Evolutionary conservation across 177 flowering plant genomes (phyloP).

Genomic region (Tripterygium wilfordii): DNA sequence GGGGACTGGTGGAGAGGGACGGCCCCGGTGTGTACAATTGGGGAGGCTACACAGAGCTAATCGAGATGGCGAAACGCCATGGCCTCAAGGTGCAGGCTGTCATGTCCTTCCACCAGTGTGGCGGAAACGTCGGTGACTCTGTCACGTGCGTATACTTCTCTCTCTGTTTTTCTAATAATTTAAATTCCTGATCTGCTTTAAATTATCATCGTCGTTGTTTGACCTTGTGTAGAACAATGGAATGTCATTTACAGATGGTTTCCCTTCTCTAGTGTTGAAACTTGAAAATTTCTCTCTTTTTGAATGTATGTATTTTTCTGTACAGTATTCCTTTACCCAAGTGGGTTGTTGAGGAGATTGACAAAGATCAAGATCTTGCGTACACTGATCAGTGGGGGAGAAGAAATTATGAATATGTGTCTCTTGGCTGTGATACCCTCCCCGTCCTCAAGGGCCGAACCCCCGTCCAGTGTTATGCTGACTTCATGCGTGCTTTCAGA

Average conservation of each 20-base stretch:
- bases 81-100: slow-evolving; percentile 95
- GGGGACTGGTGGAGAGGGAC: slow-evolving; percentile 92
- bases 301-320: not conserved
- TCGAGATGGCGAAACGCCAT: slow-evolving; percentile 79
- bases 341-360: slow-evolving; percentile 81
- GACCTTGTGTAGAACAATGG: not conserved
- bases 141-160: slow-evolving; percentile 49
- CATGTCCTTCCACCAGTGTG: slow-evolving; percentile 95
- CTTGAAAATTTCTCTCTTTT: too few species aligned
- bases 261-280: not conserved
- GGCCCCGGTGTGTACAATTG: slow-evolving; percentile 70
- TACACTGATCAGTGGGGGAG: slow-evolving; percentile 96
- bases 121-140: slow-evolving; percentile 95
- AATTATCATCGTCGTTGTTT: not conserved
- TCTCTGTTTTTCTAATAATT: slow-evolving; percentile 1
- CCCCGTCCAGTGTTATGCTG: slow-evolving; percentile 85
- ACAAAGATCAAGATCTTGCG: slow-evolving; percentile 70
- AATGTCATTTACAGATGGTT: not conserved
- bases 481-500: slow-evolving; percentile 86
- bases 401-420: slow-evolving; percentile 73
- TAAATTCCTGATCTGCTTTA: not conserved
- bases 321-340: slow-evolving; percentile 85
- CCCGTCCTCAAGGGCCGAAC: slow-evolving; percentile 81
- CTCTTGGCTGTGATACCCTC: slow-evolving; percentile 79
- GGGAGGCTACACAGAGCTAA: slow-evolving; percentile 79